Conservation (phyloP, 495 filamentous ascomycete genomes). For the Aspergillus conjunctus region DNA sequence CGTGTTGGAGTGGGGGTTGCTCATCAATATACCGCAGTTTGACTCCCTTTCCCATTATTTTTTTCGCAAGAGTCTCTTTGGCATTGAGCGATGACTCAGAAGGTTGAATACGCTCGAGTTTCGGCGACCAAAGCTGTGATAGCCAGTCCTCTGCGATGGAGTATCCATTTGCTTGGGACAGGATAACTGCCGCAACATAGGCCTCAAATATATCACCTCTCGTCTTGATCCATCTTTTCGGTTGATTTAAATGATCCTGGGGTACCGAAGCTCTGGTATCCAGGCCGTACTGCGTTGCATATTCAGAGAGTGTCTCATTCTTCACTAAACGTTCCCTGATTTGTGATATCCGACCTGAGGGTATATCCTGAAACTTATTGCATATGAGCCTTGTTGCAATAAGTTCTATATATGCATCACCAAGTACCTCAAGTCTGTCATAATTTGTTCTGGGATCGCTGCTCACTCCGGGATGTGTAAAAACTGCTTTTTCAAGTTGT, state of each 20-base stretch:
- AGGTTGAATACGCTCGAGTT: slow-evolving; percentile 35
- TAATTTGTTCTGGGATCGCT: slow-evolving; percentile 48
- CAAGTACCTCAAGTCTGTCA: slow-evolving; percentile 74
- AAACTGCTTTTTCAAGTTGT: slow-evolving; percentile 59
- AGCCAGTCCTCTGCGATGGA: slow-evolving; percentile 66
- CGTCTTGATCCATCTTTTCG: slow-evolving; percentile 64
- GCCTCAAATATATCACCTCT: slow-evolving; percentile 86
- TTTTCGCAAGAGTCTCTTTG: slow-evolving; percentile 58
- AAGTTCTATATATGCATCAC: slow-evolving; percentile 73
- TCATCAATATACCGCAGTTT: slow-evolving; percentile 68
- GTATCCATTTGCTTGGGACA: slow-evolving; percentile 66
- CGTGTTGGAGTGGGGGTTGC: slow-evolving; percentile 51
- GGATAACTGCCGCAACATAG: slow-evolving; percentile 76
- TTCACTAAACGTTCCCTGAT: slow-evolving; percentile 71
- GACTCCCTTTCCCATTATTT: slow-evolving; percentile 59
- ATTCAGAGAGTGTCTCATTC: slow-evolving; percentile 72
- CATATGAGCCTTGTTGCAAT: slow-evolving; percentile 67
- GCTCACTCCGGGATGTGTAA: slow-evolving; percentile 63
- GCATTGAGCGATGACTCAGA: slow-evolving; percentile 44
- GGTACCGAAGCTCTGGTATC: slow-evolving; percentile 59
- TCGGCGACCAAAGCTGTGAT: slow-evolving; percentile 65
- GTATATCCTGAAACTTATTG: slow-evolving; percentile 59
- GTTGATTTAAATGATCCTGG: slow-evolving; percentile 36
- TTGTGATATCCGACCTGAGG: slow-evolving; percentile 62
- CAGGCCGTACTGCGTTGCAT: slow-evolving; percentile 66